A percentile compares a stretch with the other conserved stretches of the same genome.
phyloP scores from a whole-genome alignment of 768 basidiomycete genomes.

The Arthromyces matolae region DNA sequence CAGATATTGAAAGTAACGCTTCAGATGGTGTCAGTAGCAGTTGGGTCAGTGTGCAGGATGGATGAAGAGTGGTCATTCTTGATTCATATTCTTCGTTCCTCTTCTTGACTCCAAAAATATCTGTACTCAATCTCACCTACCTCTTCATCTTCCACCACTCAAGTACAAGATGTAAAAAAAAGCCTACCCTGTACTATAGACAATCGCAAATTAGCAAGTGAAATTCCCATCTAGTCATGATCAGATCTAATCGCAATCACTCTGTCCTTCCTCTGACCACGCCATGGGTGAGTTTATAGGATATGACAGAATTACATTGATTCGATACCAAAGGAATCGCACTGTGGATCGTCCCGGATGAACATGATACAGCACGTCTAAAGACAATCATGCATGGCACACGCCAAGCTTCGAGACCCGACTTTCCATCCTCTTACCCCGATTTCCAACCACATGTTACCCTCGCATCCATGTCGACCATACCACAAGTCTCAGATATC shows the following conservation, averaged over 20 bases:
- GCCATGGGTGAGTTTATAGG: constrained; percentile 11
- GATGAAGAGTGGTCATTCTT: background rate
- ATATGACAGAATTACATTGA: background rate
- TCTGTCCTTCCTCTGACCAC: background rate
- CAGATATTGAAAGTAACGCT: constrained; percentile 63
- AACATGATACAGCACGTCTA: constrained; percentile 40
- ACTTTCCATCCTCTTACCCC: constrained; percentile 47
- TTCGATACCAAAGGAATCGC: constrained; percentile 41
- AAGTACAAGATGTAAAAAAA: too few species aligned
- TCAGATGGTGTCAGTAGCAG: constrained; percentile 56
- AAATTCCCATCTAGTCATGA: too few species aligned
- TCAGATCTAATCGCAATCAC: too few species aligned
- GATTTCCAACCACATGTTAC: constrained; percentile 70
- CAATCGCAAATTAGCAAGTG: too few species aligned
- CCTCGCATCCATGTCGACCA: constrained; percentile 42
- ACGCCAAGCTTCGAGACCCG: constrained; percentile 19
- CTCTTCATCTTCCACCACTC: background rate
- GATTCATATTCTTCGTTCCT: background rate
- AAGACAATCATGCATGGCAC: constrained; percentile 43
- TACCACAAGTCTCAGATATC: constrained; percentile 29
- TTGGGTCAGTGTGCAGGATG: constrained; percentile 60
- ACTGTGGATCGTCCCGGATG: constrained; percentile 67
- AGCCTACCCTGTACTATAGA: too few species aligned
- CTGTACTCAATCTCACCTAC: background rate
- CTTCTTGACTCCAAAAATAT: background rate